Base-by-base conservation (phyloP, 192 early-diverging fungal genomes). In the Mortierella alpina region DNA sequence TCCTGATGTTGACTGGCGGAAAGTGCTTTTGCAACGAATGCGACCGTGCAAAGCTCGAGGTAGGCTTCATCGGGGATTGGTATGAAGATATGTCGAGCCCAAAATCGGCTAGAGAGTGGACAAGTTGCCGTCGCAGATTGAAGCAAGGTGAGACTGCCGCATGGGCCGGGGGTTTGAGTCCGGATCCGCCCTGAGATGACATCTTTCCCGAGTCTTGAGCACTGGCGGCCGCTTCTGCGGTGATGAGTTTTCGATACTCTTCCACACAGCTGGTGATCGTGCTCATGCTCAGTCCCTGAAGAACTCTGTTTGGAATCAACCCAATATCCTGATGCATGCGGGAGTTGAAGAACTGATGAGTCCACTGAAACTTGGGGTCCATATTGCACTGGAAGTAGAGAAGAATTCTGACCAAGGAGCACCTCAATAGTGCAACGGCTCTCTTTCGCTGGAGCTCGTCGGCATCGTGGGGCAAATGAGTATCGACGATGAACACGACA, bases 401-500 rank as follows among this genome's bases (percentile, higher is more conserved):
- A 5, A 80, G 66, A 4, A 72, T 52, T 8, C 69, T 51, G 20
- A 68, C 48, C 11, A 80, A 59, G 9, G 70, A 17, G 5, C 65
- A 51, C 40, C 50, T 72, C 13, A 80, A 55, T 8, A 55, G 52
- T 1, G 40, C 31, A 12, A 46, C 66, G 0, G 77, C 69, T 17
- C 56, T 39, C 47, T 17, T 49, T 31, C 50, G 41, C 0, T 46
- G 39, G 15, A 50, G 58, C 22, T 56, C 42, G 23, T 52, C 67
- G 2, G 22, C 17, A 7, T 20, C 59, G 11, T 17, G 8, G 14
- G 69, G 66, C 15, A 59, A n/a, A 15, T 67, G 59, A 6, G 77
- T 80, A 59, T 80, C 77, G 53, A 80, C 68, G 50, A 80, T 72
- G 52, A 80, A 71, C 45, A 80, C 65, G 39, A 68, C 70, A 53